A percentile compares a stretch with the other conserved stretches of the same genome.
Conservation (phyloP, 2,329 filamentous ascomycete species). For the Monilinia vaccinii-corymbosi region DNA sequence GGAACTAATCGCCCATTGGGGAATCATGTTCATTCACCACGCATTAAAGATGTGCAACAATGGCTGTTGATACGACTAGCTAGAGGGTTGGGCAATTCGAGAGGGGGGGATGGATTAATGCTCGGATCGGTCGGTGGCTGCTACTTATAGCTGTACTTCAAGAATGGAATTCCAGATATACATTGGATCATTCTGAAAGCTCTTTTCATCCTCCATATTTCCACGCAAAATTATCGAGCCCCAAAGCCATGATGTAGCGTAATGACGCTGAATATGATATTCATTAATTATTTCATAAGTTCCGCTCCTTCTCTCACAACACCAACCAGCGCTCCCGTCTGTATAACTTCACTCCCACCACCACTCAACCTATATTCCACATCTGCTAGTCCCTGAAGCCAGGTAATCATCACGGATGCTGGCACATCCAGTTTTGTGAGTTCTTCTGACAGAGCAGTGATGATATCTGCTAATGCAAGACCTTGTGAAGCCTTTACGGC, state of each 20-base stretch:
- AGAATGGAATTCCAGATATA: neutral
- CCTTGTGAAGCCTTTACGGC: constrained; percentile 78
- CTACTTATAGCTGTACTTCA: neutral
- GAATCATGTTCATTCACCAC: neutral
- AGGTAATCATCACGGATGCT: constrained; percentile 77
- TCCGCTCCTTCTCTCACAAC: constrained; percentile 82
- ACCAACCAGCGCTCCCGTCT: constrained; percentile 88
- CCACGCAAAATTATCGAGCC: neutral
- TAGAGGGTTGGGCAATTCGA: no score
- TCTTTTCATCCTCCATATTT: neutral
- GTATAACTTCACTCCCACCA: constrained; percentile 76
- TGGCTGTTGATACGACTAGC: neutral
- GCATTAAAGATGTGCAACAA: neutral
- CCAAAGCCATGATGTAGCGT: neutral
- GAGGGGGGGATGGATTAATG: neutral
- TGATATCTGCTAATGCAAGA: constrained; percentile 84
- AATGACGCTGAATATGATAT: neutral
- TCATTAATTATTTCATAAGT: constrained; percentile 41
- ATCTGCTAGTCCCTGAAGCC: constrained; percentile 84
- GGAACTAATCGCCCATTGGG: neutral
- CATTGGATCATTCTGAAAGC: neutral
- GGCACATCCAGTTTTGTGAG: constrained; percentile 75
- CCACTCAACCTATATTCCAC: constrained; percentile 87
- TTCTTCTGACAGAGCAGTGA: constrained; percentile 78
- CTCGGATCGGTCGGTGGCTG: neutral